Percentiles rank a stretch among this genome's conserved stretches.
Conservation (phyloP, 768 basidiomycete genomes). For the Boletus tomentosulus region DNA sequence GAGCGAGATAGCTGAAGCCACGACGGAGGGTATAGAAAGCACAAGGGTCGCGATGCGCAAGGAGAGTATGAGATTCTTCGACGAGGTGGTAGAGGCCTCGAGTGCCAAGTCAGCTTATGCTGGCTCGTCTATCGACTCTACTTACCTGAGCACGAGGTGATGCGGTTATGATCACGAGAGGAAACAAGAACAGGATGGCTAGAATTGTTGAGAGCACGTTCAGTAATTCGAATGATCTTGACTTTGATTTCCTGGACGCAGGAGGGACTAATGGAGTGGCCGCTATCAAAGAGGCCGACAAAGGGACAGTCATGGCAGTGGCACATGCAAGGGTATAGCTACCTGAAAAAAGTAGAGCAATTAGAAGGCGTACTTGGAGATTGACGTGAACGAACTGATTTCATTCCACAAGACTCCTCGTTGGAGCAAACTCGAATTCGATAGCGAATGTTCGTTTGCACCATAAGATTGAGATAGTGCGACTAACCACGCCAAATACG, state of each 20-base stretch:
- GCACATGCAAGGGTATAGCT: slow-evolving; percentile 61
- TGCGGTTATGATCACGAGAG: slow-evolving; percentile 52
- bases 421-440: slow-evolving; percentile 35
- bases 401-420: slow-evolving; percentile 59
- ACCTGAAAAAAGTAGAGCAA: slow-evolving; percentile 33
- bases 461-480: slow-evolving; percentile 51
- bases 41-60: slow-evolving; percentile 52
- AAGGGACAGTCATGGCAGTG: slow-evolving; percentile 58
- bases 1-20: slow-evolving; percentile 52
- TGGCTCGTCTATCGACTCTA: slow-evolving; percentile 21
- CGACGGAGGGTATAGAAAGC: slow-evolving; percentile 54
- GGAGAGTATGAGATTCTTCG: slow-evolving; percentile 22
- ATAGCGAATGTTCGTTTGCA: slow-evolving; percentile 37
- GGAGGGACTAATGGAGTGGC: slow-evolving; percentile 10
- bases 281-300: slow-evolving; percentile 58
- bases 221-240: slow-evolving; percentile 56
- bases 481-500: slow-evolving; percentile 60
- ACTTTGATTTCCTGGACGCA: slow-evolving; percentile 39
- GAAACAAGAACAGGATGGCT: slow-evolving; percentile 50
- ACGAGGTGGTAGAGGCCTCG: slow-evolving; percentile 5
- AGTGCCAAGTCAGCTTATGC: slow-evolving; percentile 10
- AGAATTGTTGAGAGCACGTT: slow-evolving; percentile 47
- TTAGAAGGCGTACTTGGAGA: slow-evolving; percentile 3
- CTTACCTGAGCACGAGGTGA: slow-evolving; percentile 41
- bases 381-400: slow-evolving; percentile 44